Evolutionary conservation across 352 stramenopile genomes (phyloP), one percentile per base, ranked within the genome.

Genomic region (Pythium vanterpoolii): DNA sequence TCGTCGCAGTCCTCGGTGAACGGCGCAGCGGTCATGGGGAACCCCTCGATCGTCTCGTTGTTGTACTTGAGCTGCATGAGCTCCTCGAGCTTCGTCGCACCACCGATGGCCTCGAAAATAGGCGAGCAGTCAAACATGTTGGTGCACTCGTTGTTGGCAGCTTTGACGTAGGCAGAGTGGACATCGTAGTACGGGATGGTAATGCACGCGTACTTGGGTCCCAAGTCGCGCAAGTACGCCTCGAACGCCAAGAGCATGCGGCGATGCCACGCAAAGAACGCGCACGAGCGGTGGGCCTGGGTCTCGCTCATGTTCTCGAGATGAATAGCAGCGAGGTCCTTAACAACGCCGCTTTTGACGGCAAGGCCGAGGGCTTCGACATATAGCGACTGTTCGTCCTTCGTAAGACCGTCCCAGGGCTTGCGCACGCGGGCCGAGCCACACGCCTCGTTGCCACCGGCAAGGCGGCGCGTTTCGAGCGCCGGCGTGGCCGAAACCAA

Each of bases 141-240:
- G 49, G 31, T 44, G 47, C 79, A 89, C 51, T 81, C 62, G 2
- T 69, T 70, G 31, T 68, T 80, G 8, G 73, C 74, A 1, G 67
- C 56, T 21, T 80, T 69, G 8, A 76, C 57, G 68, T 86, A 89
- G 19, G 75, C 79, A 55, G 77, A 83, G 66, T 86, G 75, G 24
- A 89, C 73, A 58, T 92, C 83, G 54, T 85, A 92, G 77, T 86
- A 92, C n/a, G 80, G 83, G 21, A 92, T 38, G 18, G 83, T 90
- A 23, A 92, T 42, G 47, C 83, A 92, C 4, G 71, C 74, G 45
- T 79, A 92, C 50, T 77, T 71, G 19, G 70, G 50, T 50, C 71
- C 73, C 23, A 88, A 60, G 39, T 72, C 68, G n/a, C 83, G 83
- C 43, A 92, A 44, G 36, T 86, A 86, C 13, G 67, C 76, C 54